Percentiles rank a stretch among this genome's conserved stretches.
Evolutionary conservation across 805 yeast genomes (phyloP).

Genomic region (Ogataea sp.): DNA sequence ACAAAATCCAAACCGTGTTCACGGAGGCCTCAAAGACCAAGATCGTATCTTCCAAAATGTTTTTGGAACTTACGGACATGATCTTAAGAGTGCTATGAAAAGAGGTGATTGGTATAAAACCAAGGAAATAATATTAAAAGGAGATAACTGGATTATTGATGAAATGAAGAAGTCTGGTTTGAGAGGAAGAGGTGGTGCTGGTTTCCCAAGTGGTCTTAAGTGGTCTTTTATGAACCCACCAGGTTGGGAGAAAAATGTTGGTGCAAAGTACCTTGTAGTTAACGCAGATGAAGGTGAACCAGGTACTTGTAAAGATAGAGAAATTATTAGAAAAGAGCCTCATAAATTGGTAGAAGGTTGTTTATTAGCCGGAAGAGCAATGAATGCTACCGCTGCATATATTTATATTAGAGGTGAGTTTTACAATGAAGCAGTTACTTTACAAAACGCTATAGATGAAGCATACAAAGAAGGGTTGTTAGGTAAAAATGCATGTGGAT

Average conservation of each 20-base stretch:
- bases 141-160: constrained; percentile 85
- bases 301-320: constrained; percentile 90
- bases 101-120: constrained; percentile 94
- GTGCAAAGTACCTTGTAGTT: constrained; percentile 85
- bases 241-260: constrained; percentile 85
- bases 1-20: constrained; percentile 42
- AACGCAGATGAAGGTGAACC: constrained; percentile 96
- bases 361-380: constrained; percentile 79
- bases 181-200: constrained; percentile 93
- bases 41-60: constrained; percentile 86
- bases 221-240: constrained; percentile 96
- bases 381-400: constrained; percentile 91
- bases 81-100: constrained; percentile 61
- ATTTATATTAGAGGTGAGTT: constrained; percentile 89
- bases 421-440: constrained; percentile 66
- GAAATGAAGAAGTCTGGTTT: constrained; percentile 80
- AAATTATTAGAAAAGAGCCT: constrained; percentile 85
- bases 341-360: constrained; percentile 92
- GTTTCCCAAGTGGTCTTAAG: constrained; percentile 84
- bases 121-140: constrained; percentile 74
- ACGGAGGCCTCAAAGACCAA: constrained; percentile 73
- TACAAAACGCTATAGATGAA: constrained; percentile 80
- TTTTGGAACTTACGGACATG: constrained; percentile 67
- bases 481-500: constrained; percentile 82
- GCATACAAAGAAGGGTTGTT: constrained; percentile 74